Conservation (phyloP, 2,329 filamentous ascomycete species). For the Colletotrichum zoysiae region DNA sequence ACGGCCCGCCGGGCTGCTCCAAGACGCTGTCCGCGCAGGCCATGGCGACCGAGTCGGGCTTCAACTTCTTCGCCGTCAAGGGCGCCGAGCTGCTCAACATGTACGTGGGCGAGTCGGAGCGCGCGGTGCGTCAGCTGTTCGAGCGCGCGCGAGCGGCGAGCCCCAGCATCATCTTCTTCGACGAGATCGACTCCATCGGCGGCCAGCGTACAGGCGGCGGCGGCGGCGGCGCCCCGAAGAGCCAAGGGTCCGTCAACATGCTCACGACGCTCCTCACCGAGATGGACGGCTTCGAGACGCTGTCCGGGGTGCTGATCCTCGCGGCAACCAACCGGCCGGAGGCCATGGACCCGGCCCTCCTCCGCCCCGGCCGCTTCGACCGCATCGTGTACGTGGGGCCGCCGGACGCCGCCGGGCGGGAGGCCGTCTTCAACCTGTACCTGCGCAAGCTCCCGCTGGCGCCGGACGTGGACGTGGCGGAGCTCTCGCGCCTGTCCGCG, state of each 20-base stretch:
- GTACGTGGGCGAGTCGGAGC: constrained; percentile 96
- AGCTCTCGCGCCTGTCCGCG: constrained; percentile 74
- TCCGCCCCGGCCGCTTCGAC: constrained; percentile 89
- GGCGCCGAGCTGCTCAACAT: constrained; percentile 94
- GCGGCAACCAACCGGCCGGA: constrained; percentile 94
- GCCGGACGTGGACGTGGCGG: constrained; percentile 73
- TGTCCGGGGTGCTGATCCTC: constrained; percentile 86
- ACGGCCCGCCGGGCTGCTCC: constrained; percentile 93
- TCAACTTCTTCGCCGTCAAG: constrained; percentile 96
- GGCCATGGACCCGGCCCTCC: constrained; percentile 84
- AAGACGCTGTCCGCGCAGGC: constrained; percentile 95
- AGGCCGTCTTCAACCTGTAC: constrained; percentile 80
- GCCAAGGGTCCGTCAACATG: constrained; percentile 76
- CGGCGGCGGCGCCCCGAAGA: constrained; percentile 54
- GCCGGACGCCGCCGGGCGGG: constrained; percentile 78
- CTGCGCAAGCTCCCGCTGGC: constrained; percentile 70
- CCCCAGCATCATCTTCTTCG: constrained; percentile 93
- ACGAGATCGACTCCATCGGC: constrained; percentile 92
- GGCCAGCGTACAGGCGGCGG: constrained; percentile 64
- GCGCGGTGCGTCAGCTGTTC: constrained; percentile 87
- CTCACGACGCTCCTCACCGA: constrained; percentile 91
- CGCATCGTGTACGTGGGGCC: constrained; percentile 87
- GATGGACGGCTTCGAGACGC: constrained; percentile 92
- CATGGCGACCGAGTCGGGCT: constrained; percentile 87
- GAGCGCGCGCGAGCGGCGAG: constrained; percentile 85